A percentile compares a stretch with the other conserved stretches of the same genome.
These are phyloP conservation scores for Trametes coccinea DNA, from an alignment of 768 basidiomycete species.

Conservation along the genomic window DNA sequence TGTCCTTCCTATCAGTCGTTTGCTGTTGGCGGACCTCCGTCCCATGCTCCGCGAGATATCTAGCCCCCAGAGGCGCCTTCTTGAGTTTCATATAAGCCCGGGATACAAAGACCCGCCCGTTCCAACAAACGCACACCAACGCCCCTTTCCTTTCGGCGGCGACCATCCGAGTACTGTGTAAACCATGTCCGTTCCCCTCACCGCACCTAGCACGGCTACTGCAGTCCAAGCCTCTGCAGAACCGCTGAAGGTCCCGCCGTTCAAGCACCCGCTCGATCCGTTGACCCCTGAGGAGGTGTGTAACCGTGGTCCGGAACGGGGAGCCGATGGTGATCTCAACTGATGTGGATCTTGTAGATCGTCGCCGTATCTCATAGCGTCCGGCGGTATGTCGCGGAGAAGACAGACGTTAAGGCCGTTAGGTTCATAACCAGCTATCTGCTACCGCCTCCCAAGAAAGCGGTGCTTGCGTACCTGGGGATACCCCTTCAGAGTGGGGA, in stretches of 20 bases:
- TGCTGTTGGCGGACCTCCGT: conserved; percentile 8
- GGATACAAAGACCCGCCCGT: not conserved
- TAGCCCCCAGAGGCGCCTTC: conserved; percentile 3
- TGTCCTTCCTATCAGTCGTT: not conserved
- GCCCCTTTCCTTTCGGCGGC: not conserved
- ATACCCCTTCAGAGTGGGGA: conserved; percentile 67
- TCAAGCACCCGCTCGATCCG: conserved; percentile 37
- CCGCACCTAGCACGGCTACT: conserved; percentile 30
- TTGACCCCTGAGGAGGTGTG: conserved; percentile 35
- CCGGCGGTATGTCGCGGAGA: conserved; percentile 53
- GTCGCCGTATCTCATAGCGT: conserved; percentile 60
- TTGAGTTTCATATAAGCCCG: conserved; percentile 1
- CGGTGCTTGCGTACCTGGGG: conserved; percentile 75
- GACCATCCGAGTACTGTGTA: not conserved
- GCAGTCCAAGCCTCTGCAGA: conserved; percentile 16
- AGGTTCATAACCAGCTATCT: conserved; percentile 71
- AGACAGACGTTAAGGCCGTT: conserved; percentile 60
- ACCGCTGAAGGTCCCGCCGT: conserved; percentile 3
- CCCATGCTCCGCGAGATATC: conserved; percentile 12
- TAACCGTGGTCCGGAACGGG: too few species aligned
- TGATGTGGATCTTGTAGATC: conserved; percentile 47
- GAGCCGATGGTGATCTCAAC: not conserved
- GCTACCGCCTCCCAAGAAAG: conserved; percentile 71
- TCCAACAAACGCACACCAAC: not conserved
- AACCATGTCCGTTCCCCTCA: conserved; percentile 22